Evolutionary conservation across 805 yeast genomes (phyloP), one percentile per base, ranked within the genome.

Genomic region (Suhomyces emberorum): DNA sequence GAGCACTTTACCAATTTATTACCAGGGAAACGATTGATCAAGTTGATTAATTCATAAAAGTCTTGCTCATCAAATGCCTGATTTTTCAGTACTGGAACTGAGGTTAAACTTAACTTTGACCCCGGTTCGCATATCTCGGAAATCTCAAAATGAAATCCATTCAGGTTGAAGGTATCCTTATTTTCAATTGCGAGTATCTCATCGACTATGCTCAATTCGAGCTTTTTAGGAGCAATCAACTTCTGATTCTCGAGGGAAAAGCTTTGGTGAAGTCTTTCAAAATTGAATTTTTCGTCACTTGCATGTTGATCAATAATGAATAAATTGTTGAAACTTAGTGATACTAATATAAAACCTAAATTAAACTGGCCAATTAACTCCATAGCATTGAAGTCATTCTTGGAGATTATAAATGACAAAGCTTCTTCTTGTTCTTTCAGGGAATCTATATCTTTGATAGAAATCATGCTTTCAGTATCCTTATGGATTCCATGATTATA

Each of bases 261-360:
- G 0, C 65, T 61, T 0, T 84, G 76, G 2, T 68, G 69, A 11
- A 84, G 60, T 32, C 65, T 68, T 57, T 93, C 98, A 64, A 87
- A 93, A 57, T 93, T 93, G 65, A 52, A 88, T 48, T 89, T 93
- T 52, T 93, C 99, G 63, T 93, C 98, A 46, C 95, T 85, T 1
- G 98, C 98, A 64, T 93, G 99, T 59, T 93, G 99, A 57, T 93
- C 99, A 32, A 93, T 73, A 22, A 93, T 89, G 50, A 93, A 89
- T 21, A 91, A 49, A 52, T 88, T 88, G 17, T 54, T 55, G 3
- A 55, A 52, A n/a, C 59, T 57, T 34, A 79, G 68, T 2, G 76
- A 72, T 0, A 86, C 93, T 14, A 89, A 55, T n/a, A 93, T 87
- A 49, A 93, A 93, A 0, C 98, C 98, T n/a, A 84, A 61, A 56